These are phyloP conservation scores for Parascedosporium putredinis DNA, from an alignment of 2,329 filamentous ascomycete genomes.

Conservation along the genomic window DNA sequence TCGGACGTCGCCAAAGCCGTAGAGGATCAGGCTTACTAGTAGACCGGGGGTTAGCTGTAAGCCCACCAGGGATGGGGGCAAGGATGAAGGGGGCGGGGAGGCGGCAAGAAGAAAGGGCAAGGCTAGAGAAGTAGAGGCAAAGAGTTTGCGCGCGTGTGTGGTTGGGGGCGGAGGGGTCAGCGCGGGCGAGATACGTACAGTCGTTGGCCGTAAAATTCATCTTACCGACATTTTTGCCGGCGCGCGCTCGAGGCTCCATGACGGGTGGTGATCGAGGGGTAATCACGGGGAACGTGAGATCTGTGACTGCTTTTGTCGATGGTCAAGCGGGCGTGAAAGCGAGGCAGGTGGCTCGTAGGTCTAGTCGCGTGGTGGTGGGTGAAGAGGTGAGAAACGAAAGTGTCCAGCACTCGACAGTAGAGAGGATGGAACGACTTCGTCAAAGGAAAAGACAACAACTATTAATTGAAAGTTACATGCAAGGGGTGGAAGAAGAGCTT, in stretches of 20 bases:
- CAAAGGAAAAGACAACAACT: no score
- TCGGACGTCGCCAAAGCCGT: conserved; percentile 68
- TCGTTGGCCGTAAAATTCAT: conserved; percentile 70
- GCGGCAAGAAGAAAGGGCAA: no score
- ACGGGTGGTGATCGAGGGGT: background rate
- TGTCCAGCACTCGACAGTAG: background rate
- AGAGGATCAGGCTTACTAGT: conserved; percentile 63
- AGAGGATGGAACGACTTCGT: background rate
- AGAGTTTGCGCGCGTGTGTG: no score
- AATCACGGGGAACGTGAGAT: no score
- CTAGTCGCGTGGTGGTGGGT: background rate
- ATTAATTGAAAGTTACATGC: background rate
- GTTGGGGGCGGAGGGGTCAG: no score
- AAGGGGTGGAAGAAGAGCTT: background rate
- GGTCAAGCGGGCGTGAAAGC: no score
- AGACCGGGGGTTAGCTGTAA: background rate
- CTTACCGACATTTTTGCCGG: conserved; percentile 71
- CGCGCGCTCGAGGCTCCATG: conserved; percentile 68
- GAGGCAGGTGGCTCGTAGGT: no score
- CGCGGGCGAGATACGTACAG: conserved; percentile 45
- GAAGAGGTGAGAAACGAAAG: background rate
- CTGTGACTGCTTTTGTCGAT: no score
- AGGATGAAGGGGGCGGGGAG: no score
- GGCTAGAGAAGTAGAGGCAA: no score
- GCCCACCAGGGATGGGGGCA: background rate